phyloP scores from a whole-genome alignment of 2,329 filamentous ascomycete species.

The Stagonosporopsis cucurbitacearum region DNA sequence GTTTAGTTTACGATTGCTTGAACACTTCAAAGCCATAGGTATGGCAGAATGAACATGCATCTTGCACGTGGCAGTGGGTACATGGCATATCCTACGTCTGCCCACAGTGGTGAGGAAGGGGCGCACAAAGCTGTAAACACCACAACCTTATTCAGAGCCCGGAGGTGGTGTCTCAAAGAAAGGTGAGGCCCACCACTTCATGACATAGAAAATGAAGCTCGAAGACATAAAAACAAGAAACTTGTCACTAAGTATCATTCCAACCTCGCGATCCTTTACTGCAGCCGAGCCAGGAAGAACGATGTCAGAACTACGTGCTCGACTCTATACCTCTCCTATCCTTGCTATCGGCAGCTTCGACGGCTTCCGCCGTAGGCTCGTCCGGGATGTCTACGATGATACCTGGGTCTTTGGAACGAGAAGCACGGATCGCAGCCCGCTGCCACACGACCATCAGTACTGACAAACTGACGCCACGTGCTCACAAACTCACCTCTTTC shows the following conservation, averaged over 20 bases:
- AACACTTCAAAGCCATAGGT: too few relatives aligned
- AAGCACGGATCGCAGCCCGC: slow-evolving; percentile 46
- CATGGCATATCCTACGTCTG: too few relatives aligned
- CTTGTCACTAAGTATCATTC: not conserved
- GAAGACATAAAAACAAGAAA: not conserved
- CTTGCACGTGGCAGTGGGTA: too few relatives aligned
- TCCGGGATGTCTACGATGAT: slow-evolving; percentile 55
- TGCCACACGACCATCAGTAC: slow-evolving; percentile 36
- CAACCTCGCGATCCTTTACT: not conserved
- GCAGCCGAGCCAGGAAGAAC: not conserved
- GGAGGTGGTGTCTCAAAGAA: too few relatives aligned
- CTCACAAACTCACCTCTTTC: slow-evolving; percentile 32
- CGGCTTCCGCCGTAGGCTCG: slow-evolving; percentile 53
- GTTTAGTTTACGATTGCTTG: too few relatives aligned
- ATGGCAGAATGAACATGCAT: too few relatives aligned
- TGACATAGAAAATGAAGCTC: not conserved
- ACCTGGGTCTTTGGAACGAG: slow-evolving; percentile 51
- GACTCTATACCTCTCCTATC: slow-evolving; percentile 19
- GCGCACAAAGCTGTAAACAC: not conserved
- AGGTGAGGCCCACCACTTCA: too few relatives aligned
- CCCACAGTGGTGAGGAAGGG: too few relatives aligned
- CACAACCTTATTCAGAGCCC: not conserved
- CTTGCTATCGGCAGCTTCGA: slow-evolving; percentile 44
- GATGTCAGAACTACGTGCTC: not conserved
- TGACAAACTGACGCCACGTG: too few relatives aligned